Base-by-base conservation (phyloP, 31 red algal genomes). In the Endocladia muricata region DNA sequence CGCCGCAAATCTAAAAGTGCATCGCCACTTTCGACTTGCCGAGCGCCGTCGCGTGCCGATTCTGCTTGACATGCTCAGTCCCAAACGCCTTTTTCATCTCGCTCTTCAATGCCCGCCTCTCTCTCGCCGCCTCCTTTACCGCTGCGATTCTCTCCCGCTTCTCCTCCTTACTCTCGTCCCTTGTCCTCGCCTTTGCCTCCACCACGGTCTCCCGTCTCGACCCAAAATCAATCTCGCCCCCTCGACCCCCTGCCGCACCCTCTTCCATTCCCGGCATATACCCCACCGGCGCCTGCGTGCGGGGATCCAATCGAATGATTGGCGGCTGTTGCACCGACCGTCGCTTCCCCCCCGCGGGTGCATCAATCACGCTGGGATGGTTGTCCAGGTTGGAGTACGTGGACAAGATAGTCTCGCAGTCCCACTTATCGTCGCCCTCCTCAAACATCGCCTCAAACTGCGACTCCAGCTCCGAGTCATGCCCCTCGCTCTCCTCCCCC, bases 331-430 rank as follows among this genome's bases (percentile, higher is more conserved):
- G 51, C 2, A 34, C 47, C 49, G 47, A 23, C 36, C 65, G 3
- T 43, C 74, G 70, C 13, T 73, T 73, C 36, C 28, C 32, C 3
- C 57, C 7, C 4, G 60, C 28, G 8, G 84, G 78, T 0, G 74
- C 77, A 52, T 84, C 91, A 55, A 94, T 94, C 29, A 94, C 80
- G 60, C 78, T 85, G 2, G 91, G 91, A 54, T 88, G 78, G 70
- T 94, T 94, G 21, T 94, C 91, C 25, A 82, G 26, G 51, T 89
- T 94, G 34, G 40, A 76, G 59, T 94, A 94, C 30, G 91, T 94
- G 0, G 85, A 78, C 30, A 94, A 13, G 26, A 94, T 84, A 19
- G 91, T 94, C 49, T 88, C 84, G 49, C 91, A 94, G 75, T 94
- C 91, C 91, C 91, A 94, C 63, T 88, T 62, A 37, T 81, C 85